These are phyloP conservation scores for Trametes sanguinea DNA, from an alignment of 768 basidiomycete genomes.

Conservation along the genomic window DNA sequence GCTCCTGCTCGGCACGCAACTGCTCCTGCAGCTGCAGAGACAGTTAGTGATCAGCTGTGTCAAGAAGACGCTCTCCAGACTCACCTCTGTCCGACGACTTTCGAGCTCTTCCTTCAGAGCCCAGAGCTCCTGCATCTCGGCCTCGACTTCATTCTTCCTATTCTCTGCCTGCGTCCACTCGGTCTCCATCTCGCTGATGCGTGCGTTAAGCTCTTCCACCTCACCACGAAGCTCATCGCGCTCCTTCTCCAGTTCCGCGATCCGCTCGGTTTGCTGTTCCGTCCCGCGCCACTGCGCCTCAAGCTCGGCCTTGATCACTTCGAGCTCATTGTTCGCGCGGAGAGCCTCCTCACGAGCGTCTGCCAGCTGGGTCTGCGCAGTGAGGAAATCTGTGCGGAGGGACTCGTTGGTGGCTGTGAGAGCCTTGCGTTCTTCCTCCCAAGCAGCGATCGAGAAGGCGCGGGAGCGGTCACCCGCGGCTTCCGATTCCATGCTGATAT, in stretches of 20 bases:
- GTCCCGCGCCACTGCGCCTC: slow-evolving; percentile 74
- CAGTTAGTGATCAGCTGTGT: neutral
- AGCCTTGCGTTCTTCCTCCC: slow-evolving; percentile 56
- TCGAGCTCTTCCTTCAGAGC: slow-evolving; percentile 54
- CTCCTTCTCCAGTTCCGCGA: slow-evolving; percentile 39
- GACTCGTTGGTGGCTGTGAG: slow-evolving; percentile 44
- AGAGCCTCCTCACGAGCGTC: slow-evolving; percentile 40
- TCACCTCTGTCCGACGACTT: slow-evolving; percentile 57
- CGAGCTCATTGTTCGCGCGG: slow-evolving; percentile 34
- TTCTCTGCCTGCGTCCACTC: slow-evolving; percentile 62
- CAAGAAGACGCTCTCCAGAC: slow-evolving; percentile 13
- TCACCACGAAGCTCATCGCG: slow-evolving; percentile 33
- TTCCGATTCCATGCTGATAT: slow-evolving; percentile 32
- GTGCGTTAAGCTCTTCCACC: slow-evolving; percentile 41
- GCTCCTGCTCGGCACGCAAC: slow-evolving; percentile 54
- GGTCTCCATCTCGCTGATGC: slow-evolving; percentile 48
- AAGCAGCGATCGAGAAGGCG: slow-evolving; percentile 40
- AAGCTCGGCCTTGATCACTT: slow-evolving; percentile 57
- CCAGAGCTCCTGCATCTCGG: slow-evolving; percentile 55
- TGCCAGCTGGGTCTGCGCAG: slow-evolving; percentile 42
- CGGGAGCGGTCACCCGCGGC: slow-evolving; percentile 43
- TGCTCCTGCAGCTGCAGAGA: slow-evolving; percentile 52
- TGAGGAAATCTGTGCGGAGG: slow-evolving; percentile 46
- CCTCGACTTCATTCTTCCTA: slow-evolving; percentile 55
- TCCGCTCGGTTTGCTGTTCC: slow-evolving; percentile 53